These are phyloP conservation scores for Exophiala oligosperma DNA, from an alignment of 2,329 filamentous ascomycete species.

Conservation along the genomic window DNA sequence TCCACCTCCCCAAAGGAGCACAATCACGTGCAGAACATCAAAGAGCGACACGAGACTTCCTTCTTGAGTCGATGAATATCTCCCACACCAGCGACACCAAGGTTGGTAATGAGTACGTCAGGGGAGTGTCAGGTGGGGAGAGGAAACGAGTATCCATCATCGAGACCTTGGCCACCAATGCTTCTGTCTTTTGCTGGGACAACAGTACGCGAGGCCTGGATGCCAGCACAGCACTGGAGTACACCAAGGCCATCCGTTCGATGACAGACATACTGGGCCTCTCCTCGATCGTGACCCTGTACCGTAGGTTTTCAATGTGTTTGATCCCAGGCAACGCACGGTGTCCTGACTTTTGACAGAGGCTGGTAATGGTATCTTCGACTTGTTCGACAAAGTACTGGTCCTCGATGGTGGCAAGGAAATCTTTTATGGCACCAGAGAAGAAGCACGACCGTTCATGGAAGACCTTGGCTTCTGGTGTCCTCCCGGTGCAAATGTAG, in stretches of 20 bases:
- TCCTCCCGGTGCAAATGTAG: constrained; percentile 61
- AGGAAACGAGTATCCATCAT: constrained; percentile 69
- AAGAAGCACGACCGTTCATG: constrained; percentile 64
- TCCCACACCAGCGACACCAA: constrained; percentile 63
- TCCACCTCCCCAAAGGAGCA: constrained; percentile 39
- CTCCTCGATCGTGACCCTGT: constrained; percentile 63
- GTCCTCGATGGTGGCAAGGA: constrained; percentile 66
- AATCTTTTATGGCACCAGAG: constrained; percentile 63
- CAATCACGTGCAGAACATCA: constrained; percentile 49
- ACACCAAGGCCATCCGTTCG: constrained; percentile 60
- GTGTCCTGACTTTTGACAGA: constrained; percentile 33
- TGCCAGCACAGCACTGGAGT: constrained; percentile 64
- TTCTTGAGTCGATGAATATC: constrained; percentile 60
- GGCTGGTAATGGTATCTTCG: constrained; percentile 68
- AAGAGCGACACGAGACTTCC: constrained; percentile 51
- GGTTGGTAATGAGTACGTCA: constrained; percentile 66
- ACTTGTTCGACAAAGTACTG: constrained; percentile 69
- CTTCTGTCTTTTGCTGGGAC: constrained; percentile 65
- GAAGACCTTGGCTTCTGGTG: constrained; percentile 65
- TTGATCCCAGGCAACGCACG: no score
- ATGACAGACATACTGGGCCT: constrained; percentile 64
- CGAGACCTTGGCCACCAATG: constrained; percentile 60
- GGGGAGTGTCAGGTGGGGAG: constrained; percentile 69
- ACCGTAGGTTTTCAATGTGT: constrained; percentile 40
- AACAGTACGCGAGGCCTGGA: constrained; percentile 67